Evolutionary conservation across 306 rosid species (phyloP), one percentile per base, ranked within the genome.

Genomic region (Sphenostylis stenocarpa): DNA sequence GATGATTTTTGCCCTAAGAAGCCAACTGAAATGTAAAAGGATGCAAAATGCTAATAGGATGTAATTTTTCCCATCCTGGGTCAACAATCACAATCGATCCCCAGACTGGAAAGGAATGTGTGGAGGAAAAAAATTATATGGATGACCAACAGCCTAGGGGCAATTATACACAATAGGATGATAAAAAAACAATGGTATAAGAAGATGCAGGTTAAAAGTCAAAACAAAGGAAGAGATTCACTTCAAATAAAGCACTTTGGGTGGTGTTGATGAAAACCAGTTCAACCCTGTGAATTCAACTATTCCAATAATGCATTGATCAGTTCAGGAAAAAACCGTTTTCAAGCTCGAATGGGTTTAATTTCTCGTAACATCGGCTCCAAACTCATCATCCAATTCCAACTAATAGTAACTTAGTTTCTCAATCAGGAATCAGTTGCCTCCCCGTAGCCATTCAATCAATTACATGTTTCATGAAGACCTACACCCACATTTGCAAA

Each of bases 31-130:
- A 57, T 14, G 56, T 70, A 55, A 79, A 80, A 51, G 78, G 86
- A 85, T 78, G 94, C 85, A 84, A 38, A 79, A 82, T 85, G 85
- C 85, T 49, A 80, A 79, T 49, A 81, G 72, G 81, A 86, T 69
- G 76, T 80, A 84, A 49, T 78, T 62, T 67, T 48, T 83, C 74
- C 81, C 65, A 67, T 61, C 68, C 87, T 55, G 72, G 61, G 70
- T 79, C 72, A 79, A 61, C 84, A 77, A 80, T 48, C 62, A 64
- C 85, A 70, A 67, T 66, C 72, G 72, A 72, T 73, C 62, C 73
- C 57, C 21, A 67, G 53, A 52, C 79, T 68, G 72, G 72, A 56
- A 76, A 78, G 58, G 15, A 86, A 72, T 38, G 63, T 64, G 76
- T 20, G 64, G 69, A 74, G 29, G 79, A 65, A 65, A 84, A 62